Evolutionary conservation across 305 asterid species (phyloP), one percentile per base, ranked within the genome.

Genomic region (Solanum hybrid): DNA sequence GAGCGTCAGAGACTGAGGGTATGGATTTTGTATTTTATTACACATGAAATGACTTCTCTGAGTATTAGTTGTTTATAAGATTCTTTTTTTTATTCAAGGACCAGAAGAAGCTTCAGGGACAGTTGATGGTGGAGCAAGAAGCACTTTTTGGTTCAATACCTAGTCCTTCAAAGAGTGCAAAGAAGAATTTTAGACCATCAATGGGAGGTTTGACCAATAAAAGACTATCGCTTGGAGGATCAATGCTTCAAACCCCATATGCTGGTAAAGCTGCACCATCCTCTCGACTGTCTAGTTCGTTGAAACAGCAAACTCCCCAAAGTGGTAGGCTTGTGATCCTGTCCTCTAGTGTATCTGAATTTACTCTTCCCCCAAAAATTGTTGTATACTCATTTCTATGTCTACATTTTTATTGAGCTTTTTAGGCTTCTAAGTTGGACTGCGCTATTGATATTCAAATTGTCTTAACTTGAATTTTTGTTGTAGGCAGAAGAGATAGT

Each of bases 41-140:
- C 90, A 79, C 91, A 87, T 73, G 91, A 90, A 88, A 86, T 12
- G 33, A 39, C 40, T 71, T 71, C 85, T 73, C n/a, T 51, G 64
- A 69, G 84, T 85, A 69, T 89, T 88, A 86, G 88, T 31, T 51
- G 88, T 57, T 33, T 57, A 57, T 6, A 57, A 11, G 13, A 33
- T 31, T 42, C 39, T 42, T 39, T 35, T 82, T 89, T 37, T 88
- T 82, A 35, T 83, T 89, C 82, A 89, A 96, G 99, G 98, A 96
- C 85, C 98, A 93, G 92, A 97, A 96, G 97, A 97, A 95, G 92
- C 94, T 97, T 57, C 98, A 96, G 69, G 98, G 98, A 76, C 98
- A 93, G 93, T 90, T 96, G 81, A 91, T 96, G 74, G 88, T 94
- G 29, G 98, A 96, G 91, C 95, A 96, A 92, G 99, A 97, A 95